Evolutionary conservation across 2,329 filamentous ascomycete species (phyloP).

Genomic region (Aspergillus felis): DNA sequence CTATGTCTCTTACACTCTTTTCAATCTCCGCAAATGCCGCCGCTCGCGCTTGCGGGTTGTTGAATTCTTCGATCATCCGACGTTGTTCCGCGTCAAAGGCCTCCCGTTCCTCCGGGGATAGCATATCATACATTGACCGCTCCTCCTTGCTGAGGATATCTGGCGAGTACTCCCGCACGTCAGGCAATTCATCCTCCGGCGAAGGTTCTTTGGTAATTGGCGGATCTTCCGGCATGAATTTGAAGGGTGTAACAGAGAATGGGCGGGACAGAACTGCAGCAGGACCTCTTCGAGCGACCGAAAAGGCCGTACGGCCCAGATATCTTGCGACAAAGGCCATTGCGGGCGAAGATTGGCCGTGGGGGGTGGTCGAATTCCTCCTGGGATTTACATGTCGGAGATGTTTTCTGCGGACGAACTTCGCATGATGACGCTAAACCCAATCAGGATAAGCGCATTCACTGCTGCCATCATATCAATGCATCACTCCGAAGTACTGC

Average conservation of each 20-base stretch:
- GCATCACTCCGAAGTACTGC: not conserved
- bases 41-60: constrained; percentile 28
- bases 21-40: constrained; percentile 31
- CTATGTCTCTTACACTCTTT: constrained; percentile 26
- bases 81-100: constrained; percentile 35
- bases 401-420: constrained; percentile 19
- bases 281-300: constrained; percentile 29
- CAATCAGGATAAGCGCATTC: constrained; percentile 4
- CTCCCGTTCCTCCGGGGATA: constrained; percentile 34
- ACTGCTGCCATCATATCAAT: not conserved
- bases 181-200: constrained; percentile 24
- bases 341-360: constrained; percentile 17
- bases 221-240: constrained; percentile 32
- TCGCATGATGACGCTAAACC: constrained; percentile 20
- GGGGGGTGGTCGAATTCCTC: constrained; percentile 7
- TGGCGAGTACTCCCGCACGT: constrained; percentile 35
- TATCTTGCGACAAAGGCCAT: constrained; percentile 40
- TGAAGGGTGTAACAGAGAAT: constrained; percentile 34
- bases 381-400: constrained; percentile 18
- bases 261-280: constrained; percentile 22
- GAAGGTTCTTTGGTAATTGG: constrained; percentile 23
- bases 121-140: constrained; percentile 36
- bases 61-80: constrained; percentile 36
- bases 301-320: constrained; percentile 34
- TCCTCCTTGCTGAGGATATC: constrained; percentile 30